phyloP scores from a whole-genome alignment of 1,139 yeast species.

The Lodderomyces orthopsilosis region DNA sequence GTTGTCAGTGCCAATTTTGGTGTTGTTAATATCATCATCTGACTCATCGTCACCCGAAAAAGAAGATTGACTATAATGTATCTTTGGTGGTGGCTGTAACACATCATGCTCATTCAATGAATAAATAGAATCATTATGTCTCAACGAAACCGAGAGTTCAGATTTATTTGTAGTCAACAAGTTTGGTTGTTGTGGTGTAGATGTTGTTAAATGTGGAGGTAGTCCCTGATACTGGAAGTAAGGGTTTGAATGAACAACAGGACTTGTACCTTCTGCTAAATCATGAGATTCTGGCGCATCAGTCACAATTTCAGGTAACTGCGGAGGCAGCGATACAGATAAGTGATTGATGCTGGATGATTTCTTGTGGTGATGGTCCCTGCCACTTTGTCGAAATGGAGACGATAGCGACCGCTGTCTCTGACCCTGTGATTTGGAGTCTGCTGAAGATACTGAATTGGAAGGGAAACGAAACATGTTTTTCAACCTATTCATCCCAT shows the following conservation, averaged over 20 bases:
- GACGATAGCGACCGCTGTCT: slow-evolving; percentile 4
- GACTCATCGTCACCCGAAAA: slow-evolving; percentile 10
- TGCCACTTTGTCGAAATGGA: slow-evolving; percentile 6
- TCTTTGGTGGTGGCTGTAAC: slow-evolving; percentile 28
- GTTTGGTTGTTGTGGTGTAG: slow-evolving; percentile 12
- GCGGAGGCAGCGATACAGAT: slow-evolving; percentile 5
- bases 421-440: neutral
- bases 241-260: slow-evolving; percentile 42
- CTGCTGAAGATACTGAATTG: slow-evolving; percentile 1
- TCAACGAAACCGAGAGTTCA: slow-evolving; percentile 34
- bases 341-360: slow-evolving; percentile 2
- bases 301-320: slow-evolving; percentile 6
- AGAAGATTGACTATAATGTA: slow-evolving; percentile 8
- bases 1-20: neutral
- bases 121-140: slow-evolving; percentile 45
- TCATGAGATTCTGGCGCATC: slow-evolving; percentile 8
- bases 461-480: slow-evolving; percentile 13
- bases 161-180: slow-evolving; percentile 9
- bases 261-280: slow-evolving; percentile 16
- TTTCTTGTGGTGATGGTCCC: neutral
- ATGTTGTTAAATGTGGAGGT: slow-evolving; percentile 44
- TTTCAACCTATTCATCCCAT: slow-evolving; percentile 11
- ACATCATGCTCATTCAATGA: slow-evolving; percentile 28
- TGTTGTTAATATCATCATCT: slow-evolving; percentile 1
- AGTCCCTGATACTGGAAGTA: slow-evolving; percentile 56